Base-by-base conservation (phyloP, 2,329 filamentous ascomycete genomes). In the Trichophyton mentagrophytes region DNA sequence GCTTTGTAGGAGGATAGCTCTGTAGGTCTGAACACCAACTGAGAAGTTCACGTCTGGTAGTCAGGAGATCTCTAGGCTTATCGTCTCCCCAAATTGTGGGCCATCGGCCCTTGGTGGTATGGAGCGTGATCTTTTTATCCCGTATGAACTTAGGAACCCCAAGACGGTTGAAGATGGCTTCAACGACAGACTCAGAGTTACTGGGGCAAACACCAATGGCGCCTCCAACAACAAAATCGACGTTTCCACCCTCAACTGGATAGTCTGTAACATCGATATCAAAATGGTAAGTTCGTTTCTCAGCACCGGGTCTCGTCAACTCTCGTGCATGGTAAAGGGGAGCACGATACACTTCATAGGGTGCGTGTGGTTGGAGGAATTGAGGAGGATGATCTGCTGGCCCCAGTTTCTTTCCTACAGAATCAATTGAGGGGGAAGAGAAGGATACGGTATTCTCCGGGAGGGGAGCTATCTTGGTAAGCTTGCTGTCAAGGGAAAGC, bases 71-170 rank as follows among this genome's bases (percentile, higher is more conserved):
- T 61, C 93, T 84, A 5, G 91, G 76, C 73, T 88, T 76, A 20
- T 97, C 92, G 1, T 95, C 89, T 47, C 92, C 93, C 93, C 93
- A 99, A 57, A 99, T 95, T 0, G 93, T 99, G 3, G 93, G 93
- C 92, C 92, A 99, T 57, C 93, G 83, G 38, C 92, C 92, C 63
- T 80, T 83, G 40, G 81, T 84, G 0, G 93, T 97, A 72, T 85
- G 85, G 66, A 97, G 76, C 17, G 87, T 78, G 17, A 96, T 82
- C 13, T 87, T 86, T 78, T 89, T 93, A 75, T 95, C 88, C 33
- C 93, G 87, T 63, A 93, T 80, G 69, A 87, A 89, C 42, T 84
- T 86, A 2, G 91, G 91, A 22, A 97, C 81, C 67, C 88, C 81
- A 17, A 99, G 83, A 25, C 87, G 78, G 69, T 96, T 85, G 66